Conservation (phyloP, 257 asterid genomes). For the Dorcoceras hygrometricum region DNA sequence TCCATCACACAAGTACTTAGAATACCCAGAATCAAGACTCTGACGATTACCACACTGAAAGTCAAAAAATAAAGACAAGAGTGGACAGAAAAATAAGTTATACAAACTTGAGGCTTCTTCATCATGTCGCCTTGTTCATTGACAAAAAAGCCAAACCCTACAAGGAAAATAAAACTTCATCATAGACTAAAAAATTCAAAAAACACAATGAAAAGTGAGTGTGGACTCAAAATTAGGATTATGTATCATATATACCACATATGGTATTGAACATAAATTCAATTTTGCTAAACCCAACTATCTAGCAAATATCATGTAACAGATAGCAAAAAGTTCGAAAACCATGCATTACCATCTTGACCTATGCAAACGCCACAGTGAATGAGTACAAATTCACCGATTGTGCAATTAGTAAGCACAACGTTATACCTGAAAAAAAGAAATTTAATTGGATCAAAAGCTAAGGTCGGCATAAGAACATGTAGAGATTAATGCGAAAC, state of each 20-base stretch:
- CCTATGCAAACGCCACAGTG: constrained; percentile 90
- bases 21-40: constrained; percentile 2
- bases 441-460: constrained; percentile 14
- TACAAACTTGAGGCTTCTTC: constrained; percentile 90
- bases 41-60: constrained; percentile 2
- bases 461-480: constrained; percentile 1
- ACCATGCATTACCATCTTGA: constrained; percentile 72
- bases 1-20: background rate
- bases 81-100: constrained; percentile 14
- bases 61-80: constrained; percentile 18
- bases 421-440: constrained; percentile 60
- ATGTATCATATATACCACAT: background rate
- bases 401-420: constrained; percentile 66
- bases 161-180: constrained; percentile 25
- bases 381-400: constrained; percentile 71
- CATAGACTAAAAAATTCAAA: constrained; percentile 71
- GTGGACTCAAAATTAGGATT: constrained; percentile 9
- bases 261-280: background rate
- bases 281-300: background rate
- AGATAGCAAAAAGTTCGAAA: constrained; percentile 7
- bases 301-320: background rate
- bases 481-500: background rate
- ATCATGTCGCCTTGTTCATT: constrained; percentile 70
- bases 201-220: constrained; percentile 39
- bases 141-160: constrained; percentile 82